These are phyloP conservation scores for Sergeia podlipaevii DNA, from an alignment of 208 protist genomes.

Conservation along the genomic window DNA sequence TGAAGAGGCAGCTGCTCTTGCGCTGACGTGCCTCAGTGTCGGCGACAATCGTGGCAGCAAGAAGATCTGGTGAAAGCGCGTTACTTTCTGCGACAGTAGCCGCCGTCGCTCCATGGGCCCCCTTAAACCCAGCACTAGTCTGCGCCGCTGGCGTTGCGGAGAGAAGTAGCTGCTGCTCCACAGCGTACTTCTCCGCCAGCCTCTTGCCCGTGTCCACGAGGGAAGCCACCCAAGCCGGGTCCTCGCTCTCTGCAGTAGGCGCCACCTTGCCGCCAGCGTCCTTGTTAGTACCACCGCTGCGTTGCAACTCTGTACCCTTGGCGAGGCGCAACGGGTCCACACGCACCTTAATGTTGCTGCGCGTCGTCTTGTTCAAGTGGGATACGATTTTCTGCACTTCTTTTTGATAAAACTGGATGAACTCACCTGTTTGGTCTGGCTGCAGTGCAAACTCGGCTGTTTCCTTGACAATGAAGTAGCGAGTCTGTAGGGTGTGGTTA, in stretches of 20 bases:
- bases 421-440: slow-evolving; percentile 51
- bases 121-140: not conserved
- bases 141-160: not conserved
- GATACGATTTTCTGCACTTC: slow-evolving; percentile 57
- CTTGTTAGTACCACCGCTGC: not conserved
- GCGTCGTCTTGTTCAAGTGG: slow-evolving; percentile 48
- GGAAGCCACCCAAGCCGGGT: not conserved
- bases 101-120: not conserved
- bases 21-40: slow-evolving; percentile 21
- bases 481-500: slow-evolving; percentile 70
- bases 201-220: not conserved
- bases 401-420: slow-evolving; percentile 57
- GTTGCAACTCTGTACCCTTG: slow-evolving; percentile 40
- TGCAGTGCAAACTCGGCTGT: slow-evolving; percentile 63
- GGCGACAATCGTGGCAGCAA: not conserved
- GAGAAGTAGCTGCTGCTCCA: slow-evolving; percentile 20
- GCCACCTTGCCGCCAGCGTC: not conserved
- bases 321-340: slow-evolving; percentile 53
- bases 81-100: not conserved
- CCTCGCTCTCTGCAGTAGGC: not conserved
- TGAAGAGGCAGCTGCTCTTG: slow-evolving; percentile 48
- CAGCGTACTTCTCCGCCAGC: slow-evolving; percentile 18
- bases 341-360: slow-evolving; percentile 51
- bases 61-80: too few species aligned
- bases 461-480: slow-evolving; percentile 56